Conservation (phyloP, 306 rosid species). For the Erythrophleum fordii region DNA sequence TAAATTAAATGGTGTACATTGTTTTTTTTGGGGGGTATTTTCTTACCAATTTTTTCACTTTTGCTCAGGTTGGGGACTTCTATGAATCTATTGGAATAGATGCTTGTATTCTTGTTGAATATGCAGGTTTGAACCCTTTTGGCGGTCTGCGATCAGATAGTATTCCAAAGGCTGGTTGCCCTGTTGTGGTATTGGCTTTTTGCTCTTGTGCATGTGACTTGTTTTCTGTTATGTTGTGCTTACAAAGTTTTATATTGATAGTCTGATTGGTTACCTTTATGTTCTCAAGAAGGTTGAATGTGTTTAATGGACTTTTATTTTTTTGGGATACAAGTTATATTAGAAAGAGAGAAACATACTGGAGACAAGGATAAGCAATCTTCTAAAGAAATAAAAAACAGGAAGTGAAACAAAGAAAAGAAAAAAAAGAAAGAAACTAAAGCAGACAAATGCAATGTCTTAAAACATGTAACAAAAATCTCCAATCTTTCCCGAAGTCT, state of each 20-base stretch:
- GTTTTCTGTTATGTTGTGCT: constrained; percentile 30
- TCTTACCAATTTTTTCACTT: constrained; percentile 2
- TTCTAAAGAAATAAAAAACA: not conserved
- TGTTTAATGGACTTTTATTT: not conserved
- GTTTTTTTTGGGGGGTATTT: not conserved
- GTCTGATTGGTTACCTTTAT: constrained; percentile 12
- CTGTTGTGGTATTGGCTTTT: constrained; percentile 73
- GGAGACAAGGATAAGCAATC: not conserved
- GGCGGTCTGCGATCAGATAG: constrained; percentile 90
- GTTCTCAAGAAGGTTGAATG: constrained; percentile 12
- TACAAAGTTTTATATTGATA: not conserved
- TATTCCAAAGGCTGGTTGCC: constrained; percentile 94
- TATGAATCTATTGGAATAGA: constrained; percentile 93
- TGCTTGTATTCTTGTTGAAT: constrained; percentile 91
- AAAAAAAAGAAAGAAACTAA: not conserved
- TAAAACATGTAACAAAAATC: not conserved
- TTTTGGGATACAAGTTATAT: not conserved
- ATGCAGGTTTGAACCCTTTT: constrained; percentile 91
- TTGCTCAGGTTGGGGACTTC: constrained; percentile 86
- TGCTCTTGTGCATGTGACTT: constrained; percentile 24
- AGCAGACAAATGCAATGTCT: not conserved
- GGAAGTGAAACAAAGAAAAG: not conserved
- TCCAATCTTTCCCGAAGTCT: not conserved
- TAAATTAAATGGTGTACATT: not conserved
- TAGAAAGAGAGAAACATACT: not conserved